phyloP scores from a whole-genome alignment of 257 asterid genomes.

The Gentiana dahurica region DNA sequence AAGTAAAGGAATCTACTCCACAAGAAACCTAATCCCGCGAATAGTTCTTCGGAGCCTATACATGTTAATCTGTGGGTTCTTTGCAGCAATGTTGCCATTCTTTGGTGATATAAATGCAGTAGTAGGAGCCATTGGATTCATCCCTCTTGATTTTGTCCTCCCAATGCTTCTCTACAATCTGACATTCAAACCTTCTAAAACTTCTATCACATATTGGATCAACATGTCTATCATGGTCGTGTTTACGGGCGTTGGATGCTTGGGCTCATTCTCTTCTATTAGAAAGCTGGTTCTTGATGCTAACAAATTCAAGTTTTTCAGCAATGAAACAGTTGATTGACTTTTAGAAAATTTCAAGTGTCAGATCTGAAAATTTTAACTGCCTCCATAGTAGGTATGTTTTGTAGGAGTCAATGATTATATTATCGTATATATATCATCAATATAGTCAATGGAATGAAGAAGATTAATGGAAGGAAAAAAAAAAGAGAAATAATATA shows the following conservation, averaged over 20 bases:
- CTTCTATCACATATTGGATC: slow-evolving; percentile 49
- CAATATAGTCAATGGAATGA: too few relatives aligned
- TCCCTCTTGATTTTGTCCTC: slow-evolving; percentile 79
- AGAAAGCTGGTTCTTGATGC: slow-evolving; percentile 75
- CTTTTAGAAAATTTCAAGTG: neutral
- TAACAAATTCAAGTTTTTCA: slow-evolving; percentile 54
- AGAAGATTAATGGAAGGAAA: too few relatives aligned
- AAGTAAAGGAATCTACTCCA: slow-evolving; percentile 54
- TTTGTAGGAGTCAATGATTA: too few relatives aligned
- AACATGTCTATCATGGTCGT: slow-evolving; percentile 51
- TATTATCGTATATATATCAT: too few relatives aligned
- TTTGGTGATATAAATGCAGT: slow-evolving; percentile 78
- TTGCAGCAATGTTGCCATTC: slow-evolving; percentile 91
- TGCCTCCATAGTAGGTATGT: too few relatives aligned
- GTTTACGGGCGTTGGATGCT: slow-evolving; percentile 62
- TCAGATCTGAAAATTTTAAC: too few relatives aligned
- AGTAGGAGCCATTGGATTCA: slow-evolving; percentile 88
- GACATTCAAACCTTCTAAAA: slow-evolving; percentile 45
- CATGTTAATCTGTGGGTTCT: slow-evolving; percentile 55
- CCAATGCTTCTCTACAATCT: slow-evolving; percentile 94
- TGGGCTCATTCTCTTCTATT: slow-evolving; percentile 70
- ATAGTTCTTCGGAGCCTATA: slow-evolving; percentile 60
- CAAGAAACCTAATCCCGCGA: slow-evolving; percentile 68
- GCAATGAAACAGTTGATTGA: slow-evolving; percentile 60
- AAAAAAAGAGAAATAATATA: too few relatives aligned